phyloP scores from a whole-genome alignment of 495 filamentous ascomycete species.

The Evernia prunastri region DNA sequence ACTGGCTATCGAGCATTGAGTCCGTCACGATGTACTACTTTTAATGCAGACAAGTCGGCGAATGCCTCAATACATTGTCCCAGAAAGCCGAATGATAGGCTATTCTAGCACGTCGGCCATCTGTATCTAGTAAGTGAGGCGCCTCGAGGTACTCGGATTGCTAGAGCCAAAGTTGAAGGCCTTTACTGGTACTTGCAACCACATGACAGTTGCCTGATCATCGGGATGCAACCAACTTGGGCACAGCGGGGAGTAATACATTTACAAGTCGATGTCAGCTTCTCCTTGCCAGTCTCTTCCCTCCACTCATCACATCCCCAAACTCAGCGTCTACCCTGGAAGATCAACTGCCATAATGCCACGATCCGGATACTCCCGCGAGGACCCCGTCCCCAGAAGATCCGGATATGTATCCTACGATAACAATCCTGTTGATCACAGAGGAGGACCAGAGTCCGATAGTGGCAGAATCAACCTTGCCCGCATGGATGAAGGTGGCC shows the following conservation, averaged over 20 bases:
- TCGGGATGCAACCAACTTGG: no score
- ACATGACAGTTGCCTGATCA: no score
- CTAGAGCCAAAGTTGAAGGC: no score
- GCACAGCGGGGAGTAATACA: no score
- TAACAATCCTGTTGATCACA: not conserved
- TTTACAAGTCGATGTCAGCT: not conserved
- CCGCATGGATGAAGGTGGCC: not conserved
- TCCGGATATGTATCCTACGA: not conserved
- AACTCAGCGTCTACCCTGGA: not conserved
- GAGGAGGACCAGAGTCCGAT: not conserved
- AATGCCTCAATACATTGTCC: not conserved
- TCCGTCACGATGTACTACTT: not conserved
- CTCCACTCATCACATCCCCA: not conserved
- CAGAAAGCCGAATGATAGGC: not conserved
- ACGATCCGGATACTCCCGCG: not conserved
- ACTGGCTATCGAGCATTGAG: not conserved
- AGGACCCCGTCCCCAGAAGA: not conserved
- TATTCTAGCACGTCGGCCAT: not conserved
- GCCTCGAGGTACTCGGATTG: no score
- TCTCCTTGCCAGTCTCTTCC: not conserved
- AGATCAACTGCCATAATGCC: not conserved
- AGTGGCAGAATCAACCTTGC: not conserved
- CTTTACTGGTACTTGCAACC: no score
- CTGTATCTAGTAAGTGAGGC: not conserved
- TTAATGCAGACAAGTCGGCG: not conserved